Percentiles rank a stretch among this genome's conserved stretches.
These are phyloP conservation scores for Salix exigua DNA, from an alignment of 345 rosid species.

Conservation along the genomic window DNA sequence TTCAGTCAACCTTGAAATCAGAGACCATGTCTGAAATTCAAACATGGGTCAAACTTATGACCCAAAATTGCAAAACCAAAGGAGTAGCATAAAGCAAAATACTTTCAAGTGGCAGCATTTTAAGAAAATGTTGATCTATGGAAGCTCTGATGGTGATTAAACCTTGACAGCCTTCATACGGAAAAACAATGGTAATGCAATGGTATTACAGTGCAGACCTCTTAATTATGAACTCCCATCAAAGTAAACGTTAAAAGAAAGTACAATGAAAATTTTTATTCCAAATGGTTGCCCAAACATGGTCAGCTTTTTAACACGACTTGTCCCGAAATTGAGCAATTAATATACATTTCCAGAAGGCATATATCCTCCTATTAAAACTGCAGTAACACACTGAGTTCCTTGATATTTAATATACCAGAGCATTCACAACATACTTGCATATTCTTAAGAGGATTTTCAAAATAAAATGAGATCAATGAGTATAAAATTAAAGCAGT, in stretches of 20 bases:
- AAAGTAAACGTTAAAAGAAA: background rate
- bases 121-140: background rate
- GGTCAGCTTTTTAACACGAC: no score
- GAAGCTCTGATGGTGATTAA: background rate
- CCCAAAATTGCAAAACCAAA: background rate
- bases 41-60: slow-evolving; percentile 5
- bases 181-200: no score
- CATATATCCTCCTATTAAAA: background rate
- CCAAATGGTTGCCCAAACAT: background rate
- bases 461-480: background rate
- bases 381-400: background rate
- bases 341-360: background rate
- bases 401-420: background rate
- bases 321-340: background rate
- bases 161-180: no score
- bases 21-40: slow-evolving; percentile 59
- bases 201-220: background rate
- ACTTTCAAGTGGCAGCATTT: background rate
- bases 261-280: background rate
- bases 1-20: slow-evolving; percentile 65
- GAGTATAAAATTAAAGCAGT: background rate
- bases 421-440: background rate
- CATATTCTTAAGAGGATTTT: background rate
- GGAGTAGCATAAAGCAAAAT: background rate
- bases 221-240: background rate